Evolutionary conservation across 805 yeast species (phyloP), one percentile per base, ranked within the genome.

Genomic region (Kazachstania taianensis): DNA sequence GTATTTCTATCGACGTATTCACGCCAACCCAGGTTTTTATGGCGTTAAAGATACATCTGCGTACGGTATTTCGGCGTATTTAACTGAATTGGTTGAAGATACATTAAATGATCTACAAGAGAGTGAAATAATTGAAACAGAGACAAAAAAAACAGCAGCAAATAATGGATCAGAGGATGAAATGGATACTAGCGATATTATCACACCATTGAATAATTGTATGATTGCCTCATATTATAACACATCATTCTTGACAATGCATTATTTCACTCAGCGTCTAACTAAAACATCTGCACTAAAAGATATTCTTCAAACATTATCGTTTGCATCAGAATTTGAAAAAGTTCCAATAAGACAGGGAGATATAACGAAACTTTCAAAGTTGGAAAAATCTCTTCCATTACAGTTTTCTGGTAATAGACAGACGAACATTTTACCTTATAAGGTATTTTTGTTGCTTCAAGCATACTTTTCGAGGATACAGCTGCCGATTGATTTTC

Each of bases 21-120:
- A 75, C 38, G 67, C 72, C 24, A 92, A 92, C 54, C 96, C 98
- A 3, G 75, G 92, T 40, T 92, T 72, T 53, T 92, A 92, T 52
- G 95, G 86, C n/a, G 70, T 84, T 6, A 65, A 64, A 28, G 82
- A 78, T 41, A 64, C 69, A 3, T 62, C 81, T 1, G 74, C 74
- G 30, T 57, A 69, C 20, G 94, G 94, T 0, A 55, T 89, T 5
- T 84, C 94, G 2, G 87, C 81, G 36, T 84, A 69, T 55, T 60
- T 92, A 28, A 86, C 96, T 0, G 96, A 86, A 32, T 52, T 85
- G 9, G 80, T 89, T 9, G 97, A 92, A 51, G 62, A 60, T 5
- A 66, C 83, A 0, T 50, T 89, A 42, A 67, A 66, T 22, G 94
- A 83, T 15, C 63, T 92, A 30, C 53, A 56, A 13, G 73, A 73